These are phyloP conservation scores for Claviceps sp. DNA, from an alignment of 2,329 filamentous ascomycete species.

Conservation along the genomic window DNA sequence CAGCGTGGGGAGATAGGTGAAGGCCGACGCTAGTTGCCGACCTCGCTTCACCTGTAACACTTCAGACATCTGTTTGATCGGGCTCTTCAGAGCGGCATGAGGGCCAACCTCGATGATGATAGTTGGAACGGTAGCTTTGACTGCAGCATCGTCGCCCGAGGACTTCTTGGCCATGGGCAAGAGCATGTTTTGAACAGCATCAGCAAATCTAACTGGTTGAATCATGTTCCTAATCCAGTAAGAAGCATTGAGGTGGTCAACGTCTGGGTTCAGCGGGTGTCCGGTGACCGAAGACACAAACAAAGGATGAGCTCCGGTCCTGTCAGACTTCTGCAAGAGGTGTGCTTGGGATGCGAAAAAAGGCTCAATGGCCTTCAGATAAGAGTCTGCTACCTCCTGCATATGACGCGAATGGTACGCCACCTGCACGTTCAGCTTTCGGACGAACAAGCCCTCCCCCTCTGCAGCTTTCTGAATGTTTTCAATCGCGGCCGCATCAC, in stretches of 20 bases:
- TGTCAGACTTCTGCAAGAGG: background rate
- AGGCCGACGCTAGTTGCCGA: background rate
- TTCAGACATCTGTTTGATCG: conserved; percentile 27
- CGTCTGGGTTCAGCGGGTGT: background rate
- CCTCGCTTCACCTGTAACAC: conserved; percentile 13
- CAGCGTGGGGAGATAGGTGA: conserved; percentile 7
- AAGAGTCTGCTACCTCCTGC: conserved; percentile 7
- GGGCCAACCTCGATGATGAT: conserved; percentile 31
- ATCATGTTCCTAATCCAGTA: conserved; percentile 14
- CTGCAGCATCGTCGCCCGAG: background rate
- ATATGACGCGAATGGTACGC: conserved; percentile 15
- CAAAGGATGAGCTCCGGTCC: background rate
- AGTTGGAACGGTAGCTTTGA: background rate
- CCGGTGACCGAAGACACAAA: conserved; percentile 6
- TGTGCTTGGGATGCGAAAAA: background rate
- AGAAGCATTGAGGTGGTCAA: background rate
- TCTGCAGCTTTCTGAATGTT: conserved; percentile 12
- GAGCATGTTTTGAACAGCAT: conserved; percentile 4
- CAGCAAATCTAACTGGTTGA: conserved; percentile 15
- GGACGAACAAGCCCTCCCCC: conserved; percentile 16
- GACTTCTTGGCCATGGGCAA: background rate
- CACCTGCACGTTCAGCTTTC: conserved; percentile 20
- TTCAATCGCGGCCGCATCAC: conserved; percentile 15
- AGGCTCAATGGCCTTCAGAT: conserved; percentile 3
- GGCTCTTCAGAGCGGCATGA: conserved; percentile 29